Percentiles rank a stretch among this genome's conserved stretches.
Conservation (phyloP, 305 asterid species). For the Rubia balearica region DNA sequence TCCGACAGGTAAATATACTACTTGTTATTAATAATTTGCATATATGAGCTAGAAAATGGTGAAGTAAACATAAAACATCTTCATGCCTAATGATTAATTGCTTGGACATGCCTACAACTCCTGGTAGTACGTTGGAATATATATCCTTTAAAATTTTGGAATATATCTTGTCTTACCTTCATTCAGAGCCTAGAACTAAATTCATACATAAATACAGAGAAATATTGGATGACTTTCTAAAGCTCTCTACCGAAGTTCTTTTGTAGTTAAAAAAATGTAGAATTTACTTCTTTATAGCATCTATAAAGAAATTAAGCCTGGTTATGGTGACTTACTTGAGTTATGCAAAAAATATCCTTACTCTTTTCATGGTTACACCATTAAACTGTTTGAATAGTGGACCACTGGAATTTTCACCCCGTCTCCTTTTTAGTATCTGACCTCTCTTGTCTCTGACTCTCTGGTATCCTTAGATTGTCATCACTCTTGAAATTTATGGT, state of each 20-base stretch:
- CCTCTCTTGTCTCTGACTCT: conserved; percentile 22
- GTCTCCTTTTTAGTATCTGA: background rate
- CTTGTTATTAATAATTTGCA: background rate
- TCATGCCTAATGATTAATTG: background rate
- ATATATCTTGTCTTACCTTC: background rate
- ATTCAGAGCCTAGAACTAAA: background rate
- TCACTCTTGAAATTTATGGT: conserved; percentile 94
- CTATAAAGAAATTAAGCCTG: background rate
- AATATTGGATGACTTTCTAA: background rate
- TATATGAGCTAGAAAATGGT: background rate
- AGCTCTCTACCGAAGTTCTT: background rate
- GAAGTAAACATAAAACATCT: background rate
- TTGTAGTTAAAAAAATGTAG: background rate
- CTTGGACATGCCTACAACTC: background rate
- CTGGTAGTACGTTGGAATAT: background rate
- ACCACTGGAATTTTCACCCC: background rate
- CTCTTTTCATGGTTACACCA: background rate
- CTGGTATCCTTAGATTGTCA: conserved; percentile 62
- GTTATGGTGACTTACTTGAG: background rate
- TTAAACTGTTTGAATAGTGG: conserved; percentile 14
- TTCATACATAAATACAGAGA: background rate
- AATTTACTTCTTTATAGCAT: background rate
- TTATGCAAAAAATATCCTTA: background rate
- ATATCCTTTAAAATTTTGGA: background rate
- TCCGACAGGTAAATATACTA: conserved; percentile 60